Evolutionary conservation across 2,329 filamentous ascomycete genomes (phyloP).

Genomic region (Penicillium sp.): DNA sequence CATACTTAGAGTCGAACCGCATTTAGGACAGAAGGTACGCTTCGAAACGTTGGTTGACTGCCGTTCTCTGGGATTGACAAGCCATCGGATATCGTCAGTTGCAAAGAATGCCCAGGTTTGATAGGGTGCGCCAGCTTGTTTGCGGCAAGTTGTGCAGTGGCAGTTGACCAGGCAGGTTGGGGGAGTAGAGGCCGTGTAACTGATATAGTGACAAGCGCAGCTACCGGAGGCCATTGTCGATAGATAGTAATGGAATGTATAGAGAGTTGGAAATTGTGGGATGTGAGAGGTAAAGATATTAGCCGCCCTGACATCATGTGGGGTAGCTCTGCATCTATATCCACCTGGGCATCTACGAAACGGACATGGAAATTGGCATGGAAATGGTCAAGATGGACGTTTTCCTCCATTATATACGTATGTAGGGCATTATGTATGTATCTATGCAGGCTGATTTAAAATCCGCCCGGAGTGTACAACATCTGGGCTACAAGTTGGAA

Average conservation of each 20-base stretch:
- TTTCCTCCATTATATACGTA: background rate
- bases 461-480: background rate
- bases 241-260: background rate
- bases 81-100: constrained; percentile 27
- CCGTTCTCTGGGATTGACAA: constrained; percentile 26
- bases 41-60: constrained; percentile 36
- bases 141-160: constrained; percentile 45
- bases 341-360: background rate
- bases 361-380: background rate
- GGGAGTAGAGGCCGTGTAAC: constrained; percentile 32
- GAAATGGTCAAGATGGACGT: background rate
- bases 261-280: background rate
- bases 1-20: constrained; percentile 43
- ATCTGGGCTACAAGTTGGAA: background rate
- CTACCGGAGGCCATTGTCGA: constrained; percentile 31
- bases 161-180: constrained; percentile 37
- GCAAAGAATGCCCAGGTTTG: constrained; percentile 38
- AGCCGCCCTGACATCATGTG: constrained; percentile 9
- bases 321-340: background rate
- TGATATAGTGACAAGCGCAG: constrained; percentile 39
- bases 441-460: background rate
- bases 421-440: background rate
- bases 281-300: background rate
- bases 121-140: constrained; percentile 41
- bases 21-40: constrained; percentile 40